These are phyloP conservation scores for Aquilaria agallochum DNA, from an alignment of 441 rosid species.

Conservation along the genomic window DNA sequence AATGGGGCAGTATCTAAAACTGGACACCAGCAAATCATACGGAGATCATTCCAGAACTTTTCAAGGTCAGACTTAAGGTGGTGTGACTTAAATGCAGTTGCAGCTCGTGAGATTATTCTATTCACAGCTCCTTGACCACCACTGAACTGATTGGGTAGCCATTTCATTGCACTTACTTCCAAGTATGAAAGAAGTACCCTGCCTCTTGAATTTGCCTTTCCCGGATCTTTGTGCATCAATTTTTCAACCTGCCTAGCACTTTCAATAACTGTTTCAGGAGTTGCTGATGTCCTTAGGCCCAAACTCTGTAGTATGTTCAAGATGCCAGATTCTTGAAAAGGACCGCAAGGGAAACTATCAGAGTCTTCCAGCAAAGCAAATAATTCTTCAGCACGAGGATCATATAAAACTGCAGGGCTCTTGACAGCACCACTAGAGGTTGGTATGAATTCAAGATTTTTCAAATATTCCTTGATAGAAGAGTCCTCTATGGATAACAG, in stretches of 20 bases:
- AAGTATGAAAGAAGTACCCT: constrained; percentile 88
- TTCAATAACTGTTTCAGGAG: constrained; percentile 81
- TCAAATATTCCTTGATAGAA: constrained; percentile 63
- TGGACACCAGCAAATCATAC: constrained; percentile 97
- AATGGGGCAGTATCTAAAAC: constrained; percentile 90
- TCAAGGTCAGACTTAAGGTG: constrained; percentile 74
- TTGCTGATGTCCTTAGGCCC: constrained; percentile 84
- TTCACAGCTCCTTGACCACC: constrained; percentile 70
- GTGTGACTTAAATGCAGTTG: constrained; percentile 84
- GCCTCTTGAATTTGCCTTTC: constrained; percentile 75
- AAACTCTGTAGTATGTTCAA: constrained; percentile 89
- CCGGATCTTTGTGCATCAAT: constrained; percentile 65
- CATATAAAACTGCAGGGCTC: constrained; percentile 72
- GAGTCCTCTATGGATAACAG: constrained; percentile 83
- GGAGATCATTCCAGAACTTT: constrained; percentile 90
- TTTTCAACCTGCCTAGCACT: constrained; percentile 86
- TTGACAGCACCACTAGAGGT: constrained; percentile 58
- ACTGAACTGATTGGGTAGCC: constrained; percentile 68
- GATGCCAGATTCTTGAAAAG: constrained; percentile 61
- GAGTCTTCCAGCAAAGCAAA: constrained; percentile 84
- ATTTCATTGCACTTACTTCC: constrained; percentile 91
- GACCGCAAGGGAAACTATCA: constrained; percentile 73
- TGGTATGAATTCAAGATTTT: constrained; percentile 88
- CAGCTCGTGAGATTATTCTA: constrained; percentile 81
- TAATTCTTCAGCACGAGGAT: constrained; percentile 94